Evolutionary conservation across 371 early-diverging fungal species (phyloP).

Genomic region (Mortierella polycephala): DNA sequence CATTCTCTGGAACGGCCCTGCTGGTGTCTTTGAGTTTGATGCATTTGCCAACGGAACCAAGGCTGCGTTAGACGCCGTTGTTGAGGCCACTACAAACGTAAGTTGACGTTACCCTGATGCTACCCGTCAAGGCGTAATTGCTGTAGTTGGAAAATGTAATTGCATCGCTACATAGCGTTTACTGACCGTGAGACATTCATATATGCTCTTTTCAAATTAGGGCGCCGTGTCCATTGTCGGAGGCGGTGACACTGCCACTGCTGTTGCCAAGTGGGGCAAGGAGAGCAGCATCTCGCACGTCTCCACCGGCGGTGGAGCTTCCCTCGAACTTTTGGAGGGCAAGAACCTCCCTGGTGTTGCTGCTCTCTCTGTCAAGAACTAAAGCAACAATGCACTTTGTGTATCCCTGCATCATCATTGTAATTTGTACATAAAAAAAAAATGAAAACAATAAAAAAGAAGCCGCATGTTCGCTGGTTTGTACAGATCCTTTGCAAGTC

Average conservation of each 20-base stretch:
- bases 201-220: constrained; percentile 2
- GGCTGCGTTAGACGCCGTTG: constrained; percentile 84
- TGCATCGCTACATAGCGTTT: no score
- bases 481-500: not conserved
- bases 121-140: no score
- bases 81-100: constrained; percentile 79
- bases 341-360: constrained; percentile 88
- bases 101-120: not conserved
- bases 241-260: constrained; percentile 99
- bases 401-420: not conserved
- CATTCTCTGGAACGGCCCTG: constrained; percentile 99
- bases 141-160: not conserved
- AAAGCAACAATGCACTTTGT: constrained; percentile 2
- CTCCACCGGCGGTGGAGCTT: constrained; percentile 98
- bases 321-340: constrained; percentile 96
- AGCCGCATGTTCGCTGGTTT: not conserved
- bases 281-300: constrained; percentile 94
- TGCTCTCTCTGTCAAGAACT: constrained; percentile 75
- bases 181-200: no score
- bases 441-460: not conserved
- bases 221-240: constrained; percentile 68
- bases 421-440: constrained; percentile 1
- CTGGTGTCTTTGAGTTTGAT: constrained; percentile 98
- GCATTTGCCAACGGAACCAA: constrained; percentile 94
- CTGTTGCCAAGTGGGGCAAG: constrained; percentile 89